Conservation (phyloP, 768 basidiomycete genomes). For the Tricholomella constricta region DNA sequence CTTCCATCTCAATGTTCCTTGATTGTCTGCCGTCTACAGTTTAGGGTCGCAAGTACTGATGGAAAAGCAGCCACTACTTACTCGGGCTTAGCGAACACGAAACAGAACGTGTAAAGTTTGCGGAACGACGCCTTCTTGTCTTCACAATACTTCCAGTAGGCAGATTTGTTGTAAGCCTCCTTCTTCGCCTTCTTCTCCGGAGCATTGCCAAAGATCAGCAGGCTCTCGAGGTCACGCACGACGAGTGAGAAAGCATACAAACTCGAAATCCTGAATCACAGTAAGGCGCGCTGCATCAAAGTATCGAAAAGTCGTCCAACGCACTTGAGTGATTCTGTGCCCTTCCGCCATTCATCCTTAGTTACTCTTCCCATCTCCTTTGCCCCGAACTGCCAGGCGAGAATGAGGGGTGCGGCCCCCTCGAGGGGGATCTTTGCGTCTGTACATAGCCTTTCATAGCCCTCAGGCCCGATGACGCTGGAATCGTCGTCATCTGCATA, state of each 20-base stretch:
- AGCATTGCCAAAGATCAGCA: conserved; percentile 55
- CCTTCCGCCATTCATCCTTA: conserved; percentile 70
- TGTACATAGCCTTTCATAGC: conserved; percentile 68
- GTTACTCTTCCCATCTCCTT: conserved; percentile 74
- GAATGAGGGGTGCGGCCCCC: conserved; percentile 67
- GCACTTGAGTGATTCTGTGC: conserved; percentile 42
- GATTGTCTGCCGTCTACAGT: conserved; percentile 48
- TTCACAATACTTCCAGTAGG: conserved; percentile 50
- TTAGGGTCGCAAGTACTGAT: background rate
- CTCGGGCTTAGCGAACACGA: conserved; percentile 70
- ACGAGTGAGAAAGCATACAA: conserved; percentile 48
- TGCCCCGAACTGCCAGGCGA: conserved; percentile 75
- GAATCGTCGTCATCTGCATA: conserved; percentile 63
- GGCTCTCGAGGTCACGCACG: conserved; percentile 60
- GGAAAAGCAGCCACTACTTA: conserved; percentile 39
- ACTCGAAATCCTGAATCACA: conserved; percentile 40
- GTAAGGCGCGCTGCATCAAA: background rate
- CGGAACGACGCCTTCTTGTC: conserved; percentile 56
- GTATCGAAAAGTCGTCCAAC: conserved; percentile 14
- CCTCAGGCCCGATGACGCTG: conserved; percentile 66
- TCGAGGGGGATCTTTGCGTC: conserved; percentile 76
- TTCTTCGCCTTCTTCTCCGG: conserved; percentile 38
- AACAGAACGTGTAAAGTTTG: conserved; percentile 72
- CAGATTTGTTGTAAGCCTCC: conserved; percentile 58
- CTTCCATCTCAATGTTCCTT: conserved; percentile 83